phyloP scores from a whole-genome alignment of 441 rosid species.

The Adansonia rubrostipa region DNA sequence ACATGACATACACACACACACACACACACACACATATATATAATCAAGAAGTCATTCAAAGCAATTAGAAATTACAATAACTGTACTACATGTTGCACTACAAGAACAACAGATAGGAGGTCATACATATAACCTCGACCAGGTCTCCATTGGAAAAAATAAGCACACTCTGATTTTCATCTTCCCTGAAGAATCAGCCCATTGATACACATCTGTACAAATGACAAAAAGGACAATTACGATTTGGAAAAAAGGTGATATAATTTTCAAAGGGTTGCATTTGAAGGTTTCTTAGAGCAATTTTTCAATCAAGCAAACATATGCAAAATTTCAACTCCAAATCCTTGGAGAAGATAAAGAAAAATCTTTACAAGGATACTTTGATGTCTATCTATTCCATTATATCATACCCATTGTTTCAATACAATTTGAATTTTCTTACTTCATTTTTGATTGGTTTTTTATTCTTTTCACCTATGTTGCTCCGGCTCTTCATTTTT shows the following conservation, averaged over 20 bases:
- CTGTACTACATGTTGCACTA: neutral
- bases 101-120: constrained; percentile 28
- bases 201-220: constrained; percentile 72
- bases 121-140: constrained; percentile 66
- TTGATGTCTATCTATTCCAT: neutral
- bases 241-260: constrained; percentile 1
- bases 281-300: constrained; percentile 10
- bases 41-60: neutral
- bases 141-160: constrained; percentile 82
- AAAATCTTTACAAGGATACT: neutral
- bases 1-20: neutral
- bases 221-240: constrained; percentile 24
- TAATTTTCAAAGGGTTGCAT: constrained; percentile 17
- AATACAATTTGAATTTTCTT: neutral
- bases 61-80: constrained; percentile 9
- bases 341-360: neutral
- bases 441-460: neutral
- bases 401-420: neutral
- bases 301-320: constrained; percentile 7
- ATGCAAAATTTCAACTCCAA: neutral
- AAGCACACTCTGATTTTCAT: constrained; percentile 84
- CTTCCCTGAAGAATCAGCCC: constrained; percentile 81
- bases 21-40: neutral
- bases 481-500: no score
- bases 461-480: neutral